Evolutionary conservation across 2,329 filamentous ascomycete genomes (phyloP), one percentile per base, ranked within the genome.

Genomic region (Paraconiothyrium brasiliense): DNA sequence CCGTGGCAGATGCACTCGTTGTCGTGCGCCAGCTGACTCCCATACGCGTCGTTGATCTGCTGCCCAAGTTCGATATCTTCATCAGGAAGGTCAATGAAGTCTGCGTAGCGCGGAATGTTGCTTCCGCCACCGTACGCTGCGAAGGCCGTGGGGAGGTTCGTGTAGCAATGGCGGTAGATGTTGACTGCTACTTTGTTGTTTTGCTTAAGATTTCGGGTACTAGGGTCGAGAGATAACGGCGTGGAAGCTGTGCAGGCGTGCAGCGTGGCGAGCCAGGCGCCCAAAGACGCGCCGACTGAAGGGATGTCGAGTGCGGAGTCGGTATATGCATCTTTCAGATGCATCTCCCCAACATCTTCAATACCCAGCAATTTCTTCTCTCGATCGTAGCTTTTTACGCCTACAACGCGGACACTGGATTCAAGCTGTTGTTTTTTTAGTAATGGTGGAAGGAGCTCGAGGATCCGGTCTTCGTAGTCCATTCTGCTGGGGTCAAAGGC

Each of bases 1-100:
- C 78, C 78, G 50, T 79, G 76, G 39, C 77, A 79, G 0, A 79
- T 49, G 41, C 71, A 75, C 44, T 73, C 76, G 41, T 76, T 63
- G 13, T 79, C 77, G 2, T 49, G 66, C 7, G 50, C 56, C 3
- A 79, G 64, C 6, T 65, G 46, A 8, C 62, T 61, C 1, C 76
- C 77, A 22, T 71, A 80, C 8, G 62, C 50, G 13, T 70, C 70
- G 49, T 78, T 67, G 55, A 78, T 64, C 1, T 52, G 57, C 10
- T 69, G 55, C 2, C 66, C 76, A 14, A 79, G 52, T 1, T 65
- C 59, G 0, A 58, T n/a, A 16, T 76, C 43, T 46, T 9, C 22
- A 20, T 24, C 7, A 9, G 20, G n/a, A 24, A 24, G 20, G n/a
- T 46, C 11, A 22, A 6, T 30, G 35, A 16, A 37, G 34, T 24